Conservation (phyloP, 371 early-diverging fungal species). For the Nematocida sp. region DNA sequence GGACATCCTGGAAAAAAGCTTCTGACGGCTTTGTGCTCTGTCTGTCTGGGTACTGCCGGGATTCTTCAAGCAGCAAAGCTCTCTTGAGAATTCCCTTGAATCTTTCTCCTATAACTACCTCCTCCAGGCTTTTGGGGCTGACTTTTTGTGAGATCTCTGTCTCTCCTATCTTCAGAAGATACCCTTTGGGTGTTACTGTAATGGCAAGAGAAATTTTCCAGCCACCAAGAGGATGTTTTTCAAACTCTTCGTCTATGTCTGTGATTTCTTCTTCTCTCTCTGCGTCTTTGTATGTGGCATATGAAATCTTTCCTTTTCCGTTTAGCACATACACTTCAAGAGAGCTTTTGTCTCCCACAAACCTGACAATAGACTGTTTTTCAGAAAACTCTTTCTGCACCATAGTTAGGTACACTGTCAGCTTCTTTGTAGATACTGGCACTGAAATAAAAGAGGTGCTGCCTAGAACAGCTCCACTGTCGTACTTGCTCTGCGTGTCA, state of each 20-base stretch:
- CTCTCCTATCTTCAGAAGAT: constrained; percentile 7
- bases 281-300: background rate
- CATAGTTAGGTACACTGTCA: constrained; percentile 3
- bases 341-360: background rate
- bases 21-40: constrained; percentile 22
- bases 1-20: constrained; percentile 13
- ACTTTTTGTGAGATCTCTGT: background rate
- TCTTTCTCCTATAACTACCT: constrained; percentile 25
- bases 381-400: constrained; percentile 45
- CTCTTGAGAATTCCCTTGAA: constrained; percentile 38
- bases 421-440: background rate
- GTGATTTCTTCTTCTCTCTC: background rate
- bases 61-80: constrained; percentile 35
- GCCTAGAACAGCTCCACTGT: constrained; percentile 13
- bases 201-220: constrained; percentile 33
- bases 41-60: background rate
- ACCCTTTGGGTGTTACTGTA: background rate
- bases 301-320: constrained; percentile 3
- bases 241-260: constrained; percentile 6
- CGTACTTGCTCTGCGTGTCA: background rate
- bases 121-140: background rate
- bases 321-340: constrained; percentile 28
- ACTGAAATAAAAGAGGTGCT: constrained; percentile 2
- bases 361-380: constrained; percentile 21
- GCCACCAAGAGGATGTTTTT: constrained; percentile 1